Evolutionary conservation across 768 basidiomycete genomes (phyloP), one percentile per base, ranked within the genome.

Genomic region (Rhodotorula kratochvilovae): DNA sequence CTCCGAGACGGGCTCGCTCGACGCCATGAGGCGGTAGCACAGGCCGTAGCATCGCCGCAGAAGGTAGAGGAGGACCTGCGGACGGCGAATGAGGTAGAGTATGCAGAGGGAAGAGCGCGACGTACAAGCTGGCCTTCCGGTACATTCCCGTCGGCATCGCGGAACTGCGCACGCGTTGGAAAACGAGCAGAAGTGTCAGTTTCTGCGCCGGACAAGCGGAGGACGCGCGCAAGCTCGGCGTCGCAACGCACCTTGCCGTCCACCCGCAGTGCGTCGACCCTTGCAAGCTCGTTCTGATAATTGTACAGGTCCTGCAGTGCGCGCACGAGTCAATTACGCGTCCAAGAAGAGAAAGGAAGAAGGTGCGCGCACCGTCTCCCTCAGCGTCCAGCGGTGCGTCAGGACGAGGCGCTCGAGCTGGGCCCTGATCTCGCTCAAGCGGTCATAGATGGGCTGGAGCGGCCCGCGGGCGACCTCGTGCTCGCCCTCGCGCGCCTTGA

Each of bases 1-100:
- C 81, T 99, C 96, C 0, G 92, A 95, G 5, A 99, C 93, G 0
- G 96, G 96, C 81, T 97, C 95, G 72, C 90, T 92, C 29, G 92
- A 92, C 35, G 92, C 93, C 72, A 99, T 85, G 60, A 99, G 81
- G 39, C 89, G 86, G 80, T 97, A 98, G 76, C 96, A 94, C 62
- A 97, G 85, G 71, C 95, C 95, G 80, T 98, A 94, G 83, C 96
- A 99, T 79, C 95, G 86, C 76, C 95, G 84, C 63, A 99, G 84
- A 48, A 97, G 85, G 80, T 96, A 99, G 33, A 99, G 84, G 56
- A 98, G 82, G 33, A 94, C 92, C 94, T 97, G 71, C 12, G 21
- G 10, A 16, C 2, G 3, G 10, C 15, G 25, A 12, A 12, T n/a
- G n/a, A n/a, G n/a, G n/a, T n/a, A n/a, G n/a, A n/a, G n/a, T n/a